Conservation (phyloP, 1,284 basidiomycete species). For the Cutaneotrichosporon sp. region DNA sequence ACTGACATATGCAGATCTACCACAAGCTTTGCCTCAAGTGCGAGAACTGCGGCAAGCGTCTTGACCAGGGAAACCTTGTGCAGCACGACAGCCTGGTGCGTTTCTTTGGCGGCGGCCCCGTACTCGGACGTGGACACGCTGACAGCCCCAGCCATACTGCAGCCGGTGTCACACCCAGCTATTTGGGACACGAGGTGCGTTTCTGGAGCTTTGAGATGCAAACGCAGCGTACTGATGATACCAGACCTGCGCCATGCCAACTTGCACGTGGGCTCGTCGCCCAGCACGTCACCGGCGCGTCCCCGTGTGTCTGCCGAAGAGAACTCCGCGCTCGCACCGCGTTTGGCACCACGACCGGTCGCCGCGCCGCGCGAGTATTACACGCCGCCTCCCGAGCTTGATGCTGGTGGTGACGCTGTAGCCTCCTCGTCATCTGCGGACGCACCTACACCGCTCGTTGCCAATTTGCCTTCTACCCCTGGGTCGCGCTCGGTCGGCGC, state of each 20-base stretch:
- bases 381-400: constrained; percentile 12
- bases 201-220: no score
- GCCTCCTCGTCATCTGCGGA: no score
- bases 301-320: neutral
- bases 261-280: constrained; percentile 10
- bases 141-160: constrained; percentile 41
- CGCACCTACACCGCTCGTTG: no score
- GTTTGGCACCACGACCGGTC: constrained; percentile 14
- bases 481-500: constrained; percentile 4
- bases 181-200: constrained; percentile 43
- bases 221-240: no score
- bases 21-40: constrained; percentile 51
- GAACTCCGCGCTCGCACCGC: constrained; percentile 1
- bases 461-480: neutral
- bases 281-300: constrained; percentile 4
- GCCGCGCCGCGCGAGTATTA: constrained; percentile 17
- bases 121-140: neutral
- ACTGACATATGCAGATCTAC: constrained; percentile 37
- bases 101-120: neutral
- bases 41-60: constrained; percentile 42
- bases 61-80: constrained; percentile 45
- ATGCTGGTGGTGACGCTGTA: neutral
- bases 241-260: constrained; percentile 42
- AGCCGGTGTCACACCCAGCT: constrained; percentile 42
- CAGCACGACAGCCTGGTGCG: constrained; percentile 46